Base-by-base conservation (phyloP, 306 rosid genomes). In the Malus orientalis region DNA sequence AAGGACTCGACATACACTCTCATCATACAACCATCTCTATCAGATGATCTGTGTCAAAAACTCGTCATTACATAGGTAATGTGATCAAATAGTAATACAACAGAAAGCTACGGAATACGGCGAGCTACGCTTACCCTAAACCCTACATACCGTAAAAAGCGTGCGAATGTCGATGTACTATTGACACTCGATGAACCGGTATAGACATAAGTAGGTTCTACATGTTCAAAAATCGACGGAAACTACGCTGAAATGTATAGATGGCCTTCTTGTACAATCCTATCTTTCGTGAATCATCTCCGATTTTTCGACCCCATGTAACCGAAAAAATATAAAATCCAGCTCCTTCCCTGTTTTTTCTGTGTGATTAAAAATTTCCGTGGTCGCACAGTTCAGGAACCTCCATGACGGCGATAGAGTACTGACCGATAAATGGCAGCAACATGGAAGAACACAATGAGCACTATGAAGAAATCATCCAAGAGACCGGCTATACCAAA, bases 391-490 rank as follows among this genome's bases (percentile, higher is more conserved):
- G 27, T 42, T 85, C 78, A 89, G 58, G 90, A 77, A 78, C 97
- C 97, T 30, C 96, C 96, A 27, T 89, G 93, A 25, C 97, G 96
- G 66, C 4, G 36, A 79, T 88, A 83, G 61, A 92, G 97, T 14
- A 92, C 89, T 0, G 96, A 87, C 79, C 96, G 88, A 76, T 90
- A 95, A 45, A 92, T 73, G 54, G 98, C 86, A 74, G 97, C 91
- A 75, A 92, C 69, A 76, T 95, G 89, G 64, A 95, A 93, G 87
- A 87, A 88, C 82, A 87, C 89, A 20, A 95, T 71, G 13, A 95
- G 89, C 71, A 54, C 81, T 75, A 95, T 68, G 66, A 92, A 76
- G 73, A 85, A 63, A 85, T 95, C 98, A 85, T 95, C 98, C 79
- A 95, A 27, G 30, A 92, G 82, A 67, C 98, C 98, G 62, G 92